Evolutionary conservation across 192 early-diverging fungal species (phyloP), one percentile per base, ranked within the genome.

Genomic region (Backusella tarrabulga): DNA sequence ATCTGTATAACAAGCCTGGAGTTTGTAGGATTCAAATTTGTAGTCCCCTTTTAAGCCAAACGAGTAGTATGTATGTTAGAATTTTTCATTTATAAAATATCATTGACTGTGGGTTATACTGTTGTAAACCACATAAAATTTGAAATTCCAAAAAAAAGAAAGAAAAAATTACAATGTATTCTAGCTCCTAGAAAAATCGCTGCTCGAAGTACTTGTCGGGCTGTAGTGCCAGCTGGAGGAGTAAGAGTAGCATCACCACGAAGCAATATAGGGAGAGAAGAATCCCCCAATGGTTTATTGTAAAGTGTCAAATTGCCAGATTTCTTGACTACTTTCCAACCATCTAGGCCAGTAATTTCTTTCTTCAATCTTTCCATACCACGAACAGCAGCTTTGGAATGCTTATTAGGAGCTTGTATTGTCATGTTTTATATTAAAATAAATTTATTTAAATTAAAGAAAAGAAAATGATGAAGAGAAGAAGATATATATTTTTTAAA

Each of bases 221-320:
- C 69, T 11, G 85, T 85, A 46, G 38, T 9, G 19, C 70, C 70
- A 44, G 38, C 0, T 29, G 70, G 70, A 44, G 23, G 23, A 14
- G 36, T 71, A 72, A 75, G 86, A 14, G 74, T 77, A 19, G 56
- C 73, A 52, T 90, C 88, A 38, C 87, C 88, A 71, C 88, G 84
- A n/a, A 88, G 81, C 52, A 87, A 81, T 44, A n/a, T n/a, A 40
- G 86, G 87, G 12, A 84, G 67, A 23, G 83, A 50, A 34, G 76
- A 73, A 9, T 82, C 83, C 4, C 76, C 79, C 9, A 86, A 78
- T 8, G 79, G 54, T 35, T 85, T 81, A 15, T 76, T 86, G 36
- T 88, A 90, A n/a, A 84, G 63, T 73, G 87, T 88, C 60, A 88
- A 79, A n/a, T 77, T 77, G 2, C 82, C 79, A 32, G 76, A 77